Evolutionary conservation across 2,329 filamentous ascomycete genomes (phyloP).

Genomic region (Neopestalotiopsis rosae): DNA sequence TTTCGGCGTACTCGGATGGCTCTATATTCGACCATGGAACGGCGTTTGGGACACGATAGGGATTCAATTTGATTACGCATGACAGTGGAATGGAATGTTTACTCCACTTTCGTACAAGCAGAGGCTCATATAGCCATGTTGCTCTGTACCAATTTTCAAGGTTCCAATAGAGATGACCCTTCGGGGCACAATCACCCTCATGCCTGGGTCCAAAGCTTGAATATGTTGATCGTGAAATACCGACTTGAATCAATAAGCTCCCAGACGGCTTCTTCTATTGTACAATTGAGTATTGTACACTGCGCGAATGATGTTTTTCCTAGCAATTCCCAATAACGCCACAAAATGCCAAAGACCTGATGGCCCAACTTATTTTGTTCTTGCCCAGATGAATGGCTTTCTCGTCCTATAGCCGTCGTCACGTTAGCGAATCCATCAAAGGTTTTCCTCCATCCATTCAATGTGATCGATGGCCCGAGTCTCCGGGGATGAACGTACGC

Average conservation of each 20-base stretch:
- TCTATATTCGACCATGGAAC: constrained; percentile 2
- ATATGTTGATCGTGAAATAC: not conserved
- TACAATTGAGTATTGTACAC: constrained; percentile 1
- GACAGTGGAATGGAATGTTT: not conserved
- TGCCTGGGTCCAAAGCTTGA: no score
- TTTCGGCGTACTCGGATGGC: constrained; percentile 1
- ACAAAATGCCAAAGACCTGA: constrained; percentile 22
- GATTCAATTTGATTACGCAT: not conserved
- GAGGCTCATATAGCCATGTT: not conserved
- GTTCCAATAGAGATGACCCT: not conserved
- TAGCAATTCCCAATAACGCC: constrained; percentile 23
- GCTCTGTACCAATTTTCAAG: not conserved
- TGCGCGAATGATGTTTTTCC: not conserved
- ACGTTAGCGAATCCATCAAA: not conserved
- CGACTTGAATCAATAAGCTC: not conserved
- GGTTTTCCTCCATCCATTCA: not conserved
- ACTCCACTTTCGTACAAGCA: not conserved
- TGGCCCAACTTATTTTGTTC: constrained; percentile 30
- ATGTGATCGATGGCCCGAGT: not conserved
- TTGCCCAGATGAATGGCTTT: constrained; percentile 62
- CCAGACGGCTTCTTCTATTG: not conserved
- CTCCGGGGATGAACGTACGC: constrained; percentile 64
- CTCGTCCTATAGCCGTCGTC: constrained; percentile 50
- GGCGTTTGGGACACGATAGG: constrained; percentile 5
- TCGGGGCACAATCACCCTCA: not conserved